Evolutionary conservation across 2,329 filamentous ascomycete genomes (phyloP).

Genomic region (Pyrenochaeta sp.): DNA sequence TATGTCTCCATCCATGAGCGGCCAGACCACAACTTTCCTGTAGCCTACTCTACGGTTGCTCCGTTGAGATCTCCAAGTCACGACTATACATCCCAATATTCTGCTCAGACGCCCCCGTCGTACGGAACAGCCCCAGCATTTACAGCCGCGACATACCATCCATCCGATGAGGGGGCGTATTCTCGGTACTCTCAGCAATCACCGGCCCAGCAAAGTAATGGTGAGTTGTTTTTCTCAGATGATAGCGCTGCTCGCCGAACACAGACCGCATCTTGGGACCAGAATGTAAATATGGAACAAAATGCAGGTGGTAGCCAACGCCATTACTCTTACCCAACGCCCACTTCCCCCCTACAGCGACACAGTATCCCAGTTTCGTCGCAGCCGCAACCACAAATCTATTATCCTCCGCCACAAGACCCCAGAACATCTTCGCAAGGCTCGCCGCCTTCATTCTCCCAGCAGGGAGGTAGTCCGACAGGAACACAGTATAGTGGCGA

Average conservation of each 20-base stretch:
- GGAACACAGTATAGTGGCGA: constrained; percentile 28
- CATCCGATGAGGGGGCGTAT: constrained; percentile 12
- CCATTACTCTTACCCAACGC: constrained; percentile 35
- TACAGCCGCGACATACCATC: constrained; percentile 11
- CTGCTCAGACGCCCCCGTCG: constrained; percentile 27
- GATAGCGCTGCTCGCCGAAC: constrained; percentile 16
- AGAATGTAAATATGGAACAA: constrained; percentile 26
- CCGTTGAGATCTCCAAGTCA: constrained; percentile 28
- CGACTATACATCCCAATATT: constrained; percentile 24
- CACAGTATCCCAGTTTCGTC: constrained; percentile 5
- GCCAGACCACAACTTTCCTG: constrained; percentile 19
- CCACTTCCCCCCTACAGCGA: constrained; percentile 25
- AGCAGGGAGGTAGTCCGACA: constrained; percentile 23
- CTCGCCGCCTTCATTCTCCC: constrained; percentile 20
- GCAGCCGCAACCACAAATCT: constrained; percentile 32
- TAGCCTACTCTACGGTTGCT: constrained; percentile 17
- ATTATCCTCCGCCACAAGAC: constrained; percentile 39
- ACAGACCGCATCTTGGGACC: constrained; percentile 30
- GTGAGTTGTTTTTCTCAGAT: constrained; percentile 22
- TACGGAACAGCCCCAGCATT: constrained; percentile 8
- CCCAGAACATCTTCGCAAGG: constrained; percentile 20
- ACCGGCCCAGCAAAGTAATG: constrained; percentile 20
- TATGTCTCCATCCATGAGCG: constrained; percentile 39
- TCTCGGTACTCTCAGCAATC: constrained; percentile 10
- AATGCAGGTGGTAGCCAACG: constrained; percentile 24